These are phyloP conservation scores for Rhodotorula kratochvilovae DNA, from an alignment of 768 basidiomycete species.

Conservation along the genomic window DNA sequence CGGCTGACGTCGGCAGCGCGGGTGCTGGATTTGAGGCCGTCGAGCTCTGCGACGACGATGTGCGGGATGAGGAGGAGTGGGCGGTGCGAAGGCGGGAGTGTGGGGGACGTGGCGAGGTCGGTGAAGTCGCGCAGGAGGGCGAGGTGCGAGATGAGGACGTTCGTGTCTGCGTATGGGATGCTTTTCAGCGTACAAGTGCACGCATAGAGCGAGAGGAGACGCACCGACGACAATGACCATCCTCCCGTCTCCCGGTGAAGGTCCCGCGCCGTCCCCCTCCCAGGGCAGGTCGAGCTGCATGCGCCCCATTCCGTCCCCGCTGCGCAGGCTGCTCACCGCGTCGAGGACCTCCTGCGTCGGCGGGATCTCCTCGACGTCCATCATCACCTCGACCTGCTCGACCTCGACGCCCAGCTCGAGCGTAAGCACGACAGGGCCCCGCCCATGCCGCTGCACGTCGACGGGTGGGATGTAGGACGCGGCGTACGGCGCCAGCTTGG, in stretches of 20 bases:
- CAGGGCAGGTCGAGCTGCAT: constrained; percentile 27
- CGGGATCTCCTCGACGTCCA: constrained; percentile 14
- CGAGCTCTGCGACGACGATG: constrained; percentile 34
- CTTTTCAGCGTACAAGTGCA: neutral
- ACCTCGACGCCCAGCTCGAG: neutral
- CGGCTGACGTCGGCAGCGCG: neutral
- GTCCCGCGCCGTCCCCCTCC: constrained; percentile 12
- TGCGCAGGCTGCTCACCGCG: constrained; percentile 4
- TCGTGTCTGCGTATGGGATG: constrained; percentile 11
- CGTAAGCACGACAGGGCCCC: constrained; percentile 5
- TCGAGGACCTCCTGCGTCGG: constrained; percentile 16
- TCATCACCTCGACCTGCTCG: constrained; percentile 3
- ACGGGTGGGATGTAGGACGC: neutral
- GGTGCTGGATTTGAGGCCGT: constrained; percentile 29
- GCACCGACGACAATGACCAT: constrained; percentile 17
- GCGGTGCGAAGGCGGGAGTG: neutral
- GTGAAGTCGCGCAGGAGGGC: constrained; percentile 16
- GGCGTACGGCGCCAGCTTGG: constrained; percentile 30
- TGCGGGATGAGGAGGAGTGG: constrained; percentile 34
- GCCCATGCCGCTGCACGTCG: neutral
- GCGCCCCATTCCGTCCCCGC: neutral
- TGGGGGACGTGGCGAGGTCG: neutral
- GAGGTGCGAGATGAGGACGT: constrained; percentile 33
- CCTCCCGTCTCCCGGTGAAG: neutral
- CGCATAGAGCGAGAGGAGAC: neutral